Conservation (phyloP, 345 rosid genomes). For the Theobroma cacao region DNA sequence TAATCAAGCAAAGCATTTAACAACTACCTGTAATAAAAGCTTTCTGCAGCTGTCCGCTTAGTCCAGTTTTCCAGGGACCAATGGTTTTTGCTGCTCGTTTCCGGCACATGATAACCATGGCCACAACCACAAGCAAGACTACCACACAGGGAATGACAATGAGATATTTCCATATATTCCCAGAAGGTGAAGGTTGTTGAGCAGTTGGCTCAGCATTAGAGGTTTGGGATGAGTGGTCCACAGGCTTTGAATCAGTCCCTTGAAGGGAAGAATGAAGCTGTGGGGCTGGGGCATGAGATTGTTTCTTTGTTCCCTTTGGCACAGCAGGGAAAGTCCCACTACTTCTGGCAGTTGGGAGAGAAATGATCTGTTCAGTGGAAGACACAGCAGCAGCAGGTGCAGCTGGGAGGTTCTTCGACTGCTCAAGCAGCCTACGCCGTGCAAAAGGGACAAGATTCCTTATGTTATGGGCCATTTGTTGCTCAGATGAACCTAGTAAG, state of each 20-base stretch:
- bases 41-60: constrained; percentile 94
- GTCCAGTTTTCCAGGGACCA: constrained; percentile 92
- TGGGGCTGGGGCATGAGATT: constrained; percentile 28
- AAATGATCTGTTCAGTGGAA: constrained; percentile 33
- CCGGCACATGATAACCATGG: constrained; percentile 37
- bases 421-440: constrained; percentile 65
- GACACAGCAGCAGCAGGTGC: constrained; percentile 36
- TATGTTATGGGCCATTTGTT: constrained; percentile 17
- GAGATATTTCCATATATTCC: constrained; percentile 51
- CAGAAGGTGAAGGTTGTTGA: constrained; percentile 25
- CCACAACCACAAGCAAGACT: constrained; percentile 26
- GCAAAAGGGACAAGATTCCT: constrained; percentile 35
- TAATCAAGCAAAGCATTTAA: not conserved
- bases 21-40: constrained; percentile 77
- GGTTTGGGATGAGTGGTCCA: constrained; percentile 5
- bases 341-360: constrained; percentile 56
- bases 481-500: constrained; percentile 31
- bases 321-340: constrained; percentile 88
- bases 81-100: constrained; percentile 56
- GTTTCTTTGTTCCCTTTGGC: constrained; percentile 40
- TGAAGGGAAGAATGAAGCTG: constrained; percentile 5
- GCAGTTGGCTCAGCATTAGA: constrained; percentile 11
- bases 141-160: constrained; percentile 35
- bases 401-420: constrained; percentile 64
- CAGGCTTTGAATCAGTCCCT: constrained; percentile 10